Evolutionary conservation across 1,139 yeast species (phyloP), one percentile per base, ranked within the genome.

Genomic region (Pneumocystis canis): DNA sequence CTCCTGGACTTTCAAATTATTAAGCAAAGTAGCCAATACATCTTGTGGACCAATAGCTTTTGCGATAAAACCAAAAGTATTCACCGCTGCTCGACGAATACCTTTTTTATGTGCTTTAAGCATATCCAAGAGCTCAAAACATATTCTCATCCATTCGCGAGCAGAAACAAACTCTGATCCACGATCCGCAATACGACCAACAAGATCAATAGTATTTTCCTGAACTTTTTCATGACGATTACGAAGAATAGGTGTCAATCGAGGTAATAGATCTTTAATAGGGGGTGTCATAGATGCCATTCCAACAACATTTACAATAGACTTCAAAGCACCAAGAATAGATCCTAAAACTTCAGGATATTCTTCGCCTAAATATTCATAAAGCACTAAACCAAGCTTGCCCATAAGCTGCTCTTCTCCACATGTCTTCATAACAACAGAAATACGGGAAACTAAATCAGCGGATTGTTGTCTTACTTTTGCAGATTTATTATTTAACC

Each of bases 121-220:
- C 83, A 92, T 84, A 68, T 92, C 98, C 58, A 94, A 75, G 58
- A 94, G 76, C 71, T 90, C 97, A 74, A 88, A 89, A 70, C 97
- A 88, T 37, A 92, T 88, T 66, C 98, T 80, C 95, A 92, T 89
- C 98, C 98, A 94, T 73, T 94, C 99, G 66, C 89, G 84, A 1
- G 96, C 95, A 61, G 90, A 84, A 30, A 90, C 89, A 63, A 83
- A 82, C 68, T 88, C 95, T 0, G 96, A 84, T n/a, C 89, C 92
- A 62, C 84, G 80, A 63, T 80, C 82, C 0, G 97, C 97, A 63
- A 92, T 86, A 60, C 83, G 77, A 1, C 97, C 97, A 33, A 94
- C 86, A 33, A 92, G 76, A 62, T 80, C 82, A 58, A 92, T 86
- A 20, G 94, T 83, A 66, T 86, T 82, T 67, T 89, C 95, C 72